These are phyloP conservation scores for Penicillium goetzii DNA, from an alignment of 495 filamentous ascomycete genomes.

Conservation along the genomic window DNA sequence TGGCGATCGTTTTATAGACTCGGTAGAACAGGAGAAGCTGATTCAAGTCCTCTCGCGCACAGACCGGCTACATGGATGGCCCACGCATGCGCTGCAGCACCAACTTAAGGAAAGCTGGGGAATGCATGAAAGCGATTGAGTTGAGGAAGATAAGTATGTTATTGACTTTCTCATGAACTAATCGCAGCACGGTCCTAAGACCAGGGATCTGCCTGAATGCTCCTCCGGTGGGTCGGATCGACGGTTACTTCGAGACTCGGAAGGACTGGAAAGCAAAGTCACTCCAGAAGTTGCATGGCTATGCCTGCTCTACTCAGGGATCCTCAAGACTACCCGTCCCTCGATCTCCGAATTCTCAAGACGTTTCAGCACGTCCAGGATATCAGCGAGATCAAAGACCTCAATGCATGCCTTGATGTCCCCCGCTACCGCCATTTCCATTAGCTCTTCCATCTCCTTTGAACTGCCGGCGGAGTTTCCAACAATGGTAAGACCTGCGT, in stretches of 20 bases:
- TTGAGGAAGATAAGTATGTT: background rate
- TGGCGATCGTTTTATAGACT: constrained; percentile 33
- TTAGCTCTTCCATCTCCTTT: constrained; percentile 45
- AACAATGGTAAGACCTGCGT: constrained; percentile 43
- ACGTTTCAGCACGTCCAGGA: constrained; percentile 45
- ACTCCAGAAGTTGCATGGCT: background rate
- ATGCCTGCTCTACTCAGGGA: constrained; percentile 27
- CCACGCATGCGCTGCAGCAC: constrained; percentile 29
- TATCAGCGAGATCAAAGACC: constrained; percentile 44
- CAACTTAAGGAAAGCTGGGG: constrained; percentile 33
- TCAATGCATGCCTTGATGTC: constrained; percentile 46
- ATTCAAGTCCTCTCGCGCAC: constrained; percentile 29
- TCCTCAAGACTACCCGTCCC: constrained; percentile 46
- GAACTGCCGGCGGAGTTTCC: constrained; percentile 48
- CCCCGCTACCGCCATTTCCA: constrained; percentile 45
- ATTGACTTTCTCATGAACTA: background rate
- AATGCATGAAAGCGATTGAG: constrained; percentile 5
- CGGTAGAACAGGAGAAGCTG: constrained; percentile 28
- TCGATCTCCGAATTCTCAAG: constrained; percentile 48
- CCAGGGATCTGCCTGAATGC: background rate
- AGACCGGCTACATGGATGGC: constrained; percentile 30
- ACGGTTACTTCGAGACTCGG: background rate
- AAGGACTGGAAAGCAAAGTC: background rate
- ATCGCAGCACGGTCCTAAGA: background rate
- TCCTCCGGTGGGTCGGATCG: background rate